Conservation (phyloP, 805 yeast genomes). For the Pichia thaimueangensis region DNA sequence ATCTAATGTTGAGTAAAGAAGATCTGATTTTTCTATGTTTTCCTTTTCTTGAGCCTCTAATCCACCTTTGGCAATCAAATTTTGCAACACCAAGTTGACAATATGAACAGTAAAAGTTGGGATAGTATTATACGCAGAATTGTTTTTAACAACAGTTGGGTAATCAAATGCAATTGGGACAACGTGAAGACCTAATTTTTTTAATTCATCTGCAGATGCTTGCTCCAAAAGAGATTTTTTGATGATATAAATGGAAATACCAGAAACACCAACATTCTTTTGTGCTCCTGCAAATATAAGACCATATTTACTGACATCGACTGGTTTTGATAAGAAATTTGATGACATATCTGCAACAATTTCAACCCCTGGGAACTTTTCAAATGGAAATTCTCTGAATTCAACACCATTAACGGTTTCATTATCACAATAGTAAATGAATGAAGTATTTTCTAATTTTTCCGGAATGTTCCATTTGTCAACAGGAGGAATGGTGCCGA, state of each 20-base stretch:
- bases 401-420: constrained; percentile 97
- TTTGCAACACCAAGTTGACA: constrained; percentile 67
- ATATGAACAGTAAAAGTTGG: constrained; percentile 90
- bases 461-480: constrained; percentile 55
- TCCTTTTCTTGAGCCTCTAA: constrained; percentile 49
- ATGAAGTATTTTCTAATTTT: constrained; percentile 66
- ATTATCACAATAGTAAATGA: constrained; percentile 87
- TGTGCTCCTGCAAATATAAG: constrained; percentile 97
- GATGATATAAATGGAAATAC: constrained; percentile 85
- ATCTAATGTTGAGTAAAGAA: constrained; percentile 62
- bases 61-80: constrained; percentile 67
- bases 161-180: constrained; percentile 86
- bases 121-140: constrained; percentile 92
- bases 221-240: constrained; percentile 71
- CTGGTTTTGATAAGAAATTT: constrained; percentile 71
- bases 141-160: constrained; percentile 79
- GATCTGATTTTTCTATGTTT: constrained; percentile 55
- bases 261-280: constrained; percentile 95
- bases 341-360: constrained; percentile 94
- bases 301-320: constrained; percentile 83
- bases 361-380: constrained; percentile 62
- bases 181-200: constrained; percentile 58
- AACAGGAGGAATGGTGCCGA: constrained; percentile 58
- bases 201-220: constrained; percentile 57
- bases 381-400: constrained; percentile 45